Evolutionary conservation across 352 stramenopile species (phyloP), one percentile per base, ranked within the genome.

Genomic region (Aphanomyces cochlioides): DNA sequence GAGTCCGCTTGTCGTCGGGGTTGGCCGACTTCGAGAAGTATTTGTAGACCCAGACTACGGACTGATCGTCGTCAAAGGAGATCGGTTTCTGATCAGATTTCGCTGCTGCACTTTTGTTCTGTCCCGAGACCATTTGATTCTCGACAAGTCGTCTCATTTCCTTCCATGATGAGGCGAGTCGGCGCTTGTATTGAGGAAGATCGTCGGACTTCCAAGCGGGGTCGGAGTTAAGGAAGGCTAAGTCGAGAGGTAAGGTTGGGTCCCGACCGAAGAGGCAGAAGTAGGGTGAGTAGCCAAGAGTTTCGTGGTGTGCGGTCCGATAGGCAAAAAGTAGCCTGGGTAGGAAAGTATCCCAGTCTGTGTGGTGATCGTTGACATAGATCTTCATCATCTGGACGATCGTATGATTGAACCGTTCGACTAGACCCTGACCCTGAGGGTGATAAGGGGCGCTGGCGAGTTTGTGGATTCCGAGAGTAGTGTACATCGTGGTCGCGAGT

Each of bases 351-450:
- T 58, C 50, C 50, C 50, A 58, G n/a, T 58, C 50, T 1, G n/a
- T 21, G 2, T 58, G n/a, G 8, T 21, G 50, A 19, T 21, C 50
- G 37, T 21, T 58, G 2, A 58, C n/a, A 34, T 10, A 58, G 50
- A 58, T 58, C 50, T 58, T 58, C n/a, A 58, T n/a, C 50, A 58
- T 58, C 1, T 58, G 50, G 8, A 58, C n/a, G 8, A 58, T 58
- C n/a, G n/a, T 58, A 3, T 58, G 50, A 58, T 58, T 58, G 50
- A 58, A 19, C 1, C 50, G 50, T 19, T 58, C 50, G n/a, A 58
- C 50, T 13, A 58, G 50, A 3, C 50, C n/a, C 2, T 58, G 50
- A 1, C 50, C 50, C 3, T 58, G 50, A 19, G 50, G 50, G 50
- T 58, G 50, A 34, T 21, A 21, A 34, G 50, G n/a, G n/a, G 50